Conservation (phyloP, 108 stramenopile genomes). For the Parmales sp. region DNA sequence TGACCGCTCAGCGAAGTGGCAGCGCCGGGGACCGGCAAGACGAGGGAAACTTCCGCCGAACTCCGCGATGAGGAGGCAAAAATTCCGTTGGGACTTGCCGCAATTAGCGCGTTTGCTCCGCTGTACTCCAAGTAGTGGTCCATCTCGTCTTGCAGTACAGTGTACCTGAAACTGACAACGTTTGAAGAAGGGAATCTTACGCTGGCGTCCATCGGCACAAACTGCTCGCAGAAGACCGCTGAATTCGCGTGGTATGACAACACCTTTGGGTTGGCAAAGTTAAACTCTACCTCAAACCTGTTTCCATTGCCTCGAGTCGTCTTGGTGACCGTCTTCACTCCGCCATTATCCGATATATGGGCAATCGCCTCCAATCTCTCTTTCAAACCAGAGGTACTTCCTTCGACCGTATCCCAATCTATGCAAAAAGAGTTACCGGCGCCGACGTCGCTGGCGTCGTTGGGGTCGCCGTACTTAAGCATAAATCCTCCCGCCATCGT, state of each 20-base stretch:
- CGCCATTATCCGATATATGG: not conserved
- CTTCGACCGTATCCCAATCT: not conserved
- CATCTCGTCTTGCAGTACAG: not conserved
- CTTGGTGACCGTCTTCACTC: not conserved
- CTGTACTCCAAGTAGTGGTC: not conserved
- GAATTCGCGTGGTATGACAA: not conserved
- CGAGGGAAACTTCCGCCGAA: not conserved
- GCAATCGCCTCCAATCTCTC: not conserved
- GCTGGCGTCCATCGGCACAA: not conserved
- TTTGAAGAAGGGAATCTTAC: too few species aligned
- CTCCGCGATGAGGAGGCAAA: not conserved
- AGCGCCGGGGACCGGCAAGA: not conserved
- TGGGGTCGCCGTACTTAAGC: not conserved
- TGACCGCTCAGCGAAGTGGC: not conserved
- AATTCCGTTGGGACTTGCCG: not conserved
- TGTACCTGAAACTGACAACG: not conserved
- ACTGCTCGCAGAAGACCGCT: constrained; percentile 8
- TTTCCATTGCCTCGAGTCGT: not conserved
- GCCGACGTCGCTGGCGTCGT: not conserved
- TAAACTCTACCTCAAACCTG: not conserved
- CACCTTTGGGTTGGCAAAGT: not conserved
- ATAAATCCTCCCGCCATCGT: not conserved
- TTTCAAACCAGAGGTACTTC: not conserved
- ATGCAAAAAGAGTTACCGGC: not conserved
- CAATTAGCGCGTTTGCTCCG: not conserved